Conservation (phyloP, 208 protist species). For the Trypanosoma cruzi region DNA sequence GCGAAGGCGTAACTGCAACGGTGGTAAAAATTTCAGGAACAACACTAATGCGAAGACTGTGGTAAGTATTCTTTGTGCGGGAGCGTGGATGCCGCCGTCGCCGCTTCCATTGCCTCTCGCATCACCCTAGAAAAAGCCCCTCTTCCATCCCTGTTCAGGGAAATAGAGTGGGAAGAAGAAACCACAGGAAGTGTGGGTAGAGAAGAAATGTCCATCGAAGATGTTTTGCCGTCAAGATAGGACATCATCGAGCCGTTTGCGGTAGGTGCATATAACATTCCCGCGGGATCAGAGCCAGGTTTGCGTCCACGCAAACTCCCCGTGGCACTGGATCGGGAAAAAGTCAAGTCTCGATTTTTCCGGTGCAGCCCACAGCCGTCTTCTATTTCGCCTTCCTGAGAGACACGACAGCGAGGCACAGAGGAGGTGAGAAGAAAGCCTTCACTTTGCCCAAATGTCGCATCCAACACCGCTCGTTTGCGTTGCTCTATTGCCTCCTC, state of each 20-base stretch:
- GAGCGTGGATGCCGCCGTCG: not conserved
- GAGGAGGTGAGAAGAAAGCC: not conserved
- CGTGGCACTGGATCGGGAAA: not conserved
- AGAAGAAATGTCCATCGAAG: not conserved
- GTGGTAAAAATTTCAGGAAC: no score
- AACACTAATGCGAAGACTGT: conserved; percentile 1
- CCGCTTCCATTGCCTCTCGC: conserved; percentile 9
- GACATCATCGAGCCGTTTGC: not conserved
- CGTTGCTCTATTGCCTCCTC: conserved; percentile 4
- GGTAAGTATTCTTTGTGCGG: not conserved
- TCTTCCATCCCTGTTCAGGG: not conserved
- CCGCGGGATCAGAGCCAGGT: not conserved
- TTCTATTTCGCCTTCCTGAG: not conserved
- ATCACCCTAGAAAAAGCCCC: conserved; percentile 12
- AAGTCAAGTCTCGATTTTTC: not conserved
- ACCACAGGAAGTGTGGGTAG: not conserved
- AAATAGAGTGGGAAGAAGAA: not conserved
- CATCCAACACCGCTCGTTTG: conserved; percentile 1
- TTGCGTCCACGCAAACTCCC: not conserved
- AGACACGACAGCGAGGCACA: not conserved
- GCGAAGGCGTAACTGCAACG: no score
- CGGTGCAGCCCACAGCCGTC: not conserved
- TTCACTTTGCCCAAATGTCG: not conserved
- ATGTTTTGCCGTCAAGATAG: not conserved
- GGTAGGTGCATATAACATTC: not conserved